Conservation (phyloP, 2,329 filamentous ascomycete genomes). For the Lojkania enalia region DNA sequence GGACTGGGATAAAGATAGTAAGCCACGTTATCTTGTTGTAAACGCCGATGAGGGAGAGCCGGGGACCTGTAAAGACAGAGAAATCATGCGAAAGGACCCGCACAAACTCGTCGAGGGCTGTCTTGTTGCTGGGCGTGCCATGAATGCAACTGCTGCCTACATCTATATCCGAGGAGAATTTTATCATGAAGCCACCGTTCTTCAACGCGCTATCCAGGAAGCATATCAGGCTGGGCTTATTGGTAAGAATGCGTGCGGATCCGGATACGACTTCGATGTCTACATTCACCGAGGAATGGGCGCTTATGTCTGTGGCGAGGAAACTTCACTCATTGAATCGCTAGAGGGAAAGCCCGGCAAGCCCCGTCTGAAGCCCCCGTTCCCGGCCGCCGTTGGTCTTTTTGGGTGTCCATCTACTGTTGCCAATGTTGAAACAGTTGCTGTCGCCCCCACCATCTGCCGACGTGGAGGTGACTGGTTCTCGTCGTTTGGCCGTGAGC, state of each 20-base stretch:
- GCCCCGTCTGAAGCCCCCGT: conserved; percentile 96
- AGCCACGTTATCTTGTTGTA: conserved; percentile 94
- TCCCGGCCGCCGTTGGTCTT: conserved; percentile 94
- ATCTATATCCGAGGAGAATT: conserved; percentile 99
- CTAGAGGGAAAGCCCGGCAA: conserved; percentile 98
- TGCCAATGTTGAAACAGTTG: conserved; percentile 96
- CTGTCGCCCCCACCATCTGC: conserved; percentile 93
- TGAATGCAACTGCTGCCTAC: conserved; percentile 98
- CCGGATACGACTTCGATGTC: conserved; percentile 97
- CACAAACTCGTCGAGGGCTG: conserved; percentile 99
- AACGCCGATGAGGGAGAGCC: conserved; percentile 99
- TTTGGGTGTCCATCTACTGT: conserved; percentile 98
- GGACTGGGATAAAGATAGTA: conserved; percentile 97
- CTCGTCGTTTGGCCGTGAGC: conserved; percentile 87
- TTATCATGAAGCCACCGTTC: conserved; percentile 88
- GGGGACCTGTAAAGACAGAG: conserved; percentile 98
- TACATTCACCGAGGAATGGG: conserved; percentile 96
- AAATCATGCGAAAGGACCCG: conserved; percentile 99
- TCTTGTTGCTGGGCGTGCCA: conserved; percentile 90
- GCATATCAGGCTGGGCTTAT: conserved; percentile 93
- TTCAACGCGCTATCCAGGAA: conserved; percentile 96
- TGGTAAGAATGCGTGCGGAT: conserved; percentile 96
- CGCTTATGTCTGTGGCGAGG: conserved; percentile 97
- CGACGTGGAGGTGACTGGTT: conserved; percentile 93
- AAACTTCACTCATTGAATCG: conserved; percentile 97